A percentile compares a stretch with the other conserved stretches of the same genome.
Evolutionary conservation across 345 rosid genomes (phyloP).

Genomic region (Acer campestre): DNA sequence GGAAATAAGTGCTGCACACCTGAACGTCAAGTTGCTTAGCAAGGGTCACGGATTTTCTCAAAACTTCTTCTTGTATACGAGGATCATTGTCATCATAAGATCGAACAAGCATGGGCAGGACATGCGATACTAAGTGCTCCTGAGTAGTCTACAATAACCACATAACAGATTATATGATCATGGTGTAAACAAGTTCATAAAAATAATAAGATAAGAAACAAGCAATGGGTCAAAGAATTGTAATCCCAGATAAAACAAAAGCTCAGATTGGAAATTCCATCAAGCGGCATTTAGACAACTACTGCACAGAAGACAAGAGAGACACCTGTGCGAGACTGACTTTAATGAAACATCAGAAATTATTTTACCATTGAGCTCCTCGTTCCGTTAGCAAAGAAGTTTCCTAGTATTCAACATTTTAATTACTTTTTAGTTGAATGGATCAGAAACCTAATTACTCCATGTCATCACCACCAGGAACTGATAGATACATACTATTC

Average conservation of each 20-base stretch:
- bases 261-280: background rate
- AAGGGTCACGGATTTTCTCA: slow-evolving; percentile 69
- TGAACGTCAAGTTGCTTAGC: slow-evolving; percentile 83
- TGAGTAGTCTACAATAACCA: slow-evolving; percentile 61
- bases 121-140: slow-evolving; percentile 66
- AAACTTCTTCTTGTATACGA: slow-evolving; percentile 92
- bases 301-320: background rate
- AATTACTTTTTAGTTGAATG: background rate
- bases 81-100: slow-evolving; percentile 95
- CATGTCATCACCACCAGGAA: background rate
- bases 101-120: slow-evolving; percentile 86
- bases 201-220: background rate
- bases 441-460: background rate
- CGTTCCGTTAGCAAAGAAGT: background rate
- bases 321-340: background rate
- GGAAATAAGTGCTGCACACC: slow-evolving; percentile 48
- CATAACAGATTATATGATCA: slow-evolving; percentile 23
- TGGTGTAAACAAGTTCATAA: slow-evolving; percentile 7
- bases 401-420: background rate
- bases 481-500: background rate
- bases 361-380: background rate
- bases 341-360: background rate
- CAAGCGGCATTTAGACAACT: background rate
- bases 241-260: background rate
- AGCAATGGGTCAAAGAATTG: background rate